Evolutionary conservation across 495 filamentous ascomycete genomes (phyloP).

Genomic region (Chaetomium tenue): DNA sequence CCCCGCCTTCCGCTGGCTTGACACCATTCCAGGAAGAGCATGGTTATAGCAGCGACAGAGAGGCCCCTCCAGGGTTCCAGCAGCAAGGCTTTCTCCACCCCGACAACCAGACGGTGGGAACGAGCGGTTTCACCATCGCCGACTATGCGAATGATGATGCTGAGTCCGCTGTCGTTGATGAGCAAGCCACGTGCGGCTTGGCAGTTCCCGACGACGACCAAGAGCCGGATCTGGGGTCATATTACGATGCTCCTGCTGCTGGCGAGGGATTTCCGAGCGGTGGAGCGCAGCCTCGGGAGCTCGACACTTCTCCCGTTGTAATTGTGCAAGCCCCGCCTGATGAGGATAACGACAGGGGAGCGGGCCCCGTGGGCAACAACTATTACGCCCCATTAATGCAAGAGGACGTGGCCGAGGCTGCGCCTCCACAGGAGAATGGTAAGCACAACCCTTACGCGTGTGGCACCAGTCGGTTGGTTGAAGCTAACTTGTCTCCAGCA

Average conservation of each 20-base stretch:
- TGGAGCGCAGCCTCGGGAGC: neutral
- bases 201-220: constrained; percentile 7
- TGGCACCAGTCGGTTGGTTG: neutral
- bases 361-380: neutral
- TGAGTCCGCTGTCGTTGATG: neutral
- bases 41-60: neutral
- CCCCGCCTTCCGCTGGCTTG: constrained; percentile 15
- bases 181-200: neutral
- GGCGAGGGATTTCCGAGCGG: neutral
- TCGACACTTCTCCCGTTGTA: neutral
- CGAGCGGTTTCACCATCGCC: constrained; percentile 14
- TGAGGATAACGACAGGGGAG: neutral
- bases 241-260: constrained; percentile 12
- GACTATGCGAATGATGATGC: constrained; percentile 16
- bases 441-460: neutral
- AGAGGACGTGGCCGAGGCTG: neutral
- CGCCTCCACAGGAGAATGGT: neutral
- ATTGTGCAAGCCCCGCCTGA: neutral
- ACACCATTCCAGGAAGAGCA: constrained; percentile 10
- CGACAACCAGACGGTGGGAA: constrained; percentile 7
- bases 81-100: neutral
- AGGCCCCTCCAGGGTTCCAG: neutral
- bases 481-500: neutral
- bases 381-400: neutral
- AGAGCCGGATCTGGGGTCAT: constrained; percentile 20